phyloP scores from a whole-genome alignment of 2,329 filamentous ascomycete genomes.

The Elsinoe fawcettii region DNA sequence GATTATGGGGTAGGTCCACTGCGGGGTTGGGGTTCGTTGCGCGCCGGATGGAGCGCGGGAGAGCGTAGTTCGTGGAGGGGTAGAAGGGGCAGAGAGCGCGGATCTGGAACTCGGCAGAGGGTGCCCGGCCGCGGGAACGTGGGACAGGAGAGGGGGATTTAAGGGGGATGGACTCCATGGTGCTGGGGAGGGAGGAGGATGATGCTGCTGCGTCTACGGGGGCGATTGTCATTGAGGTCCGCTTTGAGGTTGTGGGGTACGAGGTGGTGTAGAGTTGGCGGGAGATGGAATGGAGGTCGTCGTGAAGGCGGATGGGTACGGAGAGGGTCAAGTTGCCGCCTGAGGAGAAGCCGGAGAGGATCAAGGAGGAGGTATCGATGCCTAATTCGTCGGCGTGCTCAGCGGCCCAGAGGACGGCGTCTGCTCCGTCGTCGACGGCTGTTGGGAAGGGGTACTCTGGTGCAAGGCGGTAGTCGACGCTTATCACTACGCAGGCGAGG shows the following conservation, averaged over 20 bases:
- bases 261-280: slow-evolving; percentile 18
- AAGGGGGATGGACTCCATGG: slow-evolving; percentile 16
- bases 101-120: slow-evolving; percentile 39
- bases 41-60: slow-evolving; percentile 51
- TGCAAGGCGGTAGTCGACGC: slow-evolving; percentile 54
- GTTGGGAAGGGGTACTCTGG: slow-evolving; percentile 56
- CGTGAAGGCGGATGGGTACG: slow-evolving; percentile 51
- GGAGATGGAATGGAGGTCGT: slow-evolving; percentile 33
- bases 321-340: slow-evolving; percentile 57
- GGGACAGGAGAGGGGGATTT: slow-evolving; percentile 17
- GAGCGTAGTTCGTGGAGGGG: slow-evolving; percentile 54
- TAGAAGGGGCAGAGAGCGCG: slow-evolving; percentile 55
- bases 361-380: slow-evolving; percentile 50
- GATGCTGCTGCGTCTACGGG: slow-evolving; percentile 3
- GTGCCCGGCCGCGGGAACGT: no score
- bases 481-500: slow-evolving; percentile 51
- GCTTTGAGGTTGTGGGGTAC: background rate
- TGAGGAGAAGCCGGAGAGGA: slow-evolving; percentile 55
- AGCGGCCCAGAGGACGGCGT: slow-evolving; percentile 52
- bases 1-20: slow-evolving; percentile 43
- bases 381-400: slow-evolving; percentile 48
- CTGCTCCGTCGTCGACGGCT: slow-evolving; percentile 56
- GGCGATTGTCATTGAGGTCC: background rate
- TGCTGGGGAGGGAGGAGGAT: slow-evolving; percentile 19
- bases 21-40: slow-evolving; percentile 47